Evolutionary conservation across 768 basidiomycete genomes (phyloP).

Genomic region (Termitomyces sp.): DNA sequence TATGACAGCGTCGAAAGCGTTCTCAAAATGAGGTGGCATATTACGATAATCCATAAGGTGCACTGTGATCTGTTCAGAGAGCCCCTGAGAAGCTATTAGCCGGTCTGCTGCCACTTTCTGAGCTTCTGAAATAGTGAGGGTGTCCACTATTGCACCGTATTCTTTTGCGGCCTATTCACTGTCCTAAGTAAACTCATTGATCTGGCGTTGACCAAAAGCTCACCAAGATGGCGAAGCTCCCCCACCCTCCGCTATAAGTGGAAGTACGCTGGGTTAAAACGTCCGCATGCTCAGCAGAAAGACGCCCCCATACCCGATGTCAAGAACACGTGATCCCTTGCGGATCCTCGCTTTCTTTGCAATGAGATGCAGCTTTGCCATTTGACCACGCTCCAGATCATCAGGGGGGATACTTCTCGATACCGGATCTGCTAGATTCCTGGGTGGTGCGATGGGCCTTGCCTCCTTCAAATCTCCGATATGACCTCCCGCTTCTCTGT

Average conservation of each 20-base stretch:
- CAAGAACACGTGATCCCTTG: constrained; percentile 7
- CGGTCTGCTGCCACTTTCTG: constrained; percentile 61
- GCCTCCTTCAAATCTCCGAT: constrained; percentile 4
- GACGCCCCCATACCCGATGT: constrained; percentile 2
- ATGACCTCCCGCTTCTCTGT: constrained; percentile 5
- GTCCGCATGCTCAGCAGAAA: background rate
- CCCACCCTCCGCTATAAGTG: constrained; percentile 1
- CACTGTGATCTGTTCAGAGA: constrained; percentile 45
- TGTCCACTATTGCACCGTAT: constrained; percentile 55
- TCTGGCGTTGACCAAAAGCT: background rate
- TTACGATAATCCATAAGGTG: constrained; percentile 67
- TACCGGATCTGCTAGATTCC: background rate
- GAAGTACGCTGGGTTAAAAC: background rate
- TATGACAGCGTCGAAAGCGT: constrained; percentile 46
- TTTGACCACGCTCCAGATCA: constrained; percentile 8
- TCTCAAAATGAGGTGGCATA: constrained; percentile 45
- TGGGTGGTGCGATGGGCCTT: constrained; percentile 5
- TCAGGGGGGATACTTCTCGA: constrained; percentile 1
- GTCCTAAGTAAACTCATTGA: background rate
- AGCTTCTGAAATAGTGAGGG: constrained; percentile 56
- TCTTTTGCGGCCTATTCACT: constrained; percentile 22
- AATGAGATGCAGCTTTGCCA: constrained; percentile 9
- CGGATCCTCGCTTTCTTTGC: constrained; percentile 4
- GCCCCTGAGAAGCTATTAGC: constrained; percentile 43
- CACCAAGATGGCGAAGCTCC: constrained; percentile 7